These are phyloP conservation scores for Podospora appendiculata DNA, from an alignment of 495 filamentous ascomycete species.

Conservation along the genomic window DNA sequence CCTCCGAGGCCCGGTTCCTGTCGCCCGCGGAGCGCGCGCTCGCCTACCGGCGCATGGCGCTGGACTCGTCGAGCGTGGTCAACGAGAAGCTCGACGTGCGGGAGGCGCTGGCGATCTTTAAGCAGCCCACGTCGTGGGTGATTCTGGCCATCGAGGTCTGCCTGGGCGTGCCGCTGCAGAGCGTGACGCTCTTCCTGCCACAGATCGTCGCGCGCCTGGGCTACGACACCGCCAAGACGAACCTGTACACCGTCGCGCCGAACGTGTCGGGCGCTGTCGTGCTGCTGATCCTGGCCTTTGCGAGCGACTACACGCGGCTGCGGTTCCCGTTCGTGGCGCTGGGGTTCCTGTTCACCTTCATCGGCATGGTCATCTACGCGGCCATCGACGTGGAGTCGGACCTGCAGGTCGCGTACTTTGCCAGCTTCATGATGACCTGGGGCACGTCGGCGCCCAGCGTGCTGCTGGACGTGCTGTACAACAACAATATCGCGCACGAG, in stretches of 20 bases:
- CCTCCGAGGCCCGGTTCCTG: conserved; percentile 56
- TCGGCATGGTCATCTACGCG: conserved; percentile 70
- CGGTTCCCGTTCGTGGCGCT: conserved; percentile 68
- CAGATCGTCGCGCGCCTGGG: conserved; percentile 62
- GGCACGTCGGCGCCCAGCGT: conserved; percentile 51
- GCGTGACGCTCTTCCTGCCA: conserved; percentile 63
- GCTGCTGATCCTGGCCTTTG: conserved; percentile 61
- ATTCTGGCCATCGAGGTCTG: conserved; percentile 66
- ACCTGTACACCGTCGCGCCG: conserved; percentile 70
- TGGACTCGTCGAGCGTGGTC: conserved; percentile 64
- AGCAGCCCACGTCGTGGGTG: conserved; percentile 51
- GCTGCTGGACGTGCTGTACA: conserved; percentile 58
- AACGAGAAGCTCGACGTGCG: conserved; percentile 61
- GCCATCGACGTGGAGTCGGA: conserved; percentile 54
- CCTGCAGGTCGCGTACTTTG: conserved; percentile 63
- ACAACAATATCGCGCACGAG: conserved; percentile 76
- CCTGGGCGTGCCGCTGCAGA: conserved; percentile 68
- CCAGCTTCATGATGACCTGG: conserved; percentile 81
- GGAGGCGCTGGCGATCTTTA: conserved; percentile 59
- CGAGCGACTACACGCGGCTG: conserved; percentile 55
- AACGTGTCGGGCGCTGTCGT: conserved; percentile 62
- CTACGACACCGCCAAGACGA: conserved; percentile 60
- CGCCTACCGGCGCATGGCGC: conserved; percentile 65
- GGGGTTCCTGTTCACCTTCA: conserved; percentile 65
- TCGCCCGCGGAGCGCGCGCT: conserved; percentile 56